Percentiles rank a stretch among this genome's conserved stretches.
Conservation (phyloP, 2,329 filamentous ascomycete species). For the Pseudopyricularia cyperi region DNA sequence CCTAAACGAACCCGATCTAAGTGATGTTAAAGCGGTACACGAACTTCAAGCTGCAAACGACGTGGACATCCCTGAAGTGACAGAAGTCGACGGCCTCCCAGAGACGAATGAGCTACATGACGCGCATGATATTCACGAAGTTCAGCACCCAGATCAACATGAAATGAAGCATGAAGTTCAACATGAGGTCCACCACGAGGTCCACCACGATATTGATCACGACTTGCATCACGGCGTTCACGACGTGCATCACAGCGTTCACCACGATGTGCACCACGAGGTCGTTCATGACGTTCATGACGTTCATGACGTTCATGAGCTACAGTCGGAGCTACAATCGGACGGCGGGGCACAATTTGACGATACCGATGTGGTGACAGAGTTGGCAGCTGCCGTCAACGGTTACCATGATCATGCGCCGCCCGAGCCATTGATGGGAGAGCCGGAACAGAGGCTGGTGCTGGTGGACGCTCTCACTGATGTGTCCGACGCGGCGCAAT, state of each 20-base stretch:
- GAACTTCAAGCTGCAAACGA: not conserved
- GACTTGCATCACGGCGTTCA: not conserved
- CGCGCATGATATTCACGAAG: not conserved
- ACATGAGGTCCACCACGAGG: not conserved
- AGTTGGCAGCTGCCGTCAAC: slow-evolving; percentile 8
- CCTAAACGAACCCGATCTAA: not conserved
- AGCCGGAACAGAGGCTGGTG: slow-evolving; percentile 6
- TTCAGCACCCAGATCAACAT: not conserved
- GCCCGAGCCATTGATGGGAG: slow-evolving; percentile 8
- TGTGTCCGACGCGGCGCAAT: not conserved
- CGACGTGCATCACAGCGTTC: not conserved
- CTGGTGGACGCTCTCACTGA: slow-evolving; percentile 3
- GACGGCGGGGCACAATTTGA: slow-evolving; percentile 1
- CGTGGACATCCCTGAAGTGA: not conserved
- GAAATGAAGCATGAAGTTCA: no score
- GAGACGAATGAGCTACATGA: not conserved
- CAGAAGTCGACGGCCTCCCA: not conserved
- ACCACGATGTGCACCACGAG: not conserved
- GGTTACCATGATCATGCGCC: slow-evolving; percentile 5
- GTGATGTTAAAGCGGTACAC: not conserved
- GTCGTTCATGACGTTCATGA: slow-evolving; percentile 5
- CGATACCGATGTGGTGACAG: slow-evolving; percentile 5
- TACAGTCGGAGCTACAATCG: not conserved
- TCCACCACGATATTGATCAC: not conserved
- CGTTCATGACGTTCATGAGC: slow-evolving; percentile 5